Evolutionary conservation across 176 grass and related monocot genomes (phyloP).

Genomic region (Leersia perrieri): DNA sequence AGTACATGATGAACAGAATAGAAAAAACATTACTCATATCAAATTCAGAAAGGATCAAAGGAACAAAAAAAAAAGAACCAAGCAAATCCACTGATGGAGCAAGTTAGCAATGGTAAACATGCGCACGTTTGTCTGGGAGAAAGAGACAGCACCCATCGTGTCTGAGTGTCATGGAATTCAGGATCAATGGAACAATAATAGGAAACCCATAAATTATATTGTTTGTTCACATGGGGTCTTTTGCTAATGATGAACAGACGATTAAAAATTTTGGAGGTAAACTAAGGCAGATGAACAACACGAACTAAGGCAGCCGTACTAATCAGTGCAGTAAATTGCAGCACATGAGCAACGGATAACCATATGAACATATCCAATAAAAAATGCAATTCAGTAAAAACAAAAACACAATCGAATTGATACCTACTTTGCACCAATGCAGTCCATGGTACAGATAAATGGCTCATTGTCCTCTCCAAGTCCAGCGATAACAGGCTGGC

Average conservation of each 20-base stretch:
- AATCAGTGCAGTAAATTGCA: background rate
- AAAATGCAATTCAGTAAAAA: background rate
- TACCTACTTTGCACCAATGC: conserved; percentile 96
- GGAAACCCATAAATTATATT: background rate
- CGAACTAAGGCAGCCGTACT: background rate
- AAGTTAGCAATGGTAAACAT: background rate
- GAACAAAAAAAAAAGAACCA: background rate
- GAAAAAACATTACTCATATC: background rate
- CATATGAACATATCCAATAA: background rate
- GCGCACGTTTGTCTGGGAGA: background rate
- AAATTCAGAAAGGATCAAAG: background rate
- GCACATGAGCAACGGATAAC: background rate
- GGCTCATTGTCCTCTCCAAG: conserved; percentile 78
- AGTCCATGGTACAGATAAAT: conserved; percentile 99
- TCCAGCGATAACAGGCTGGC: conserved; percentile 93
- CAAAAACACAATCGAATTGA: background rate
- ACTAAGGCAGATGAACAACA: background rate
- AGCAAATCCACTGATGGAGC: background rate
- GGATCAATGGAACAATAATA: background rate
- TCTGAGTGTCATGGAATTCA: background rate
- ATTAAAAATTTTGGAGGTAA: background rate
- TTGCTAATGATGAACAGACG: background rate
- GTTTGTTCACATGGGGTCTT: background rate
- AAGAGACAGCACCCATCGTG: background rate
- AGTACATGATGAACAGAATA: background rate